phyloP scores from a whole-genome alignment of 441 rosid species.

The Hura crepitans region DNA sequence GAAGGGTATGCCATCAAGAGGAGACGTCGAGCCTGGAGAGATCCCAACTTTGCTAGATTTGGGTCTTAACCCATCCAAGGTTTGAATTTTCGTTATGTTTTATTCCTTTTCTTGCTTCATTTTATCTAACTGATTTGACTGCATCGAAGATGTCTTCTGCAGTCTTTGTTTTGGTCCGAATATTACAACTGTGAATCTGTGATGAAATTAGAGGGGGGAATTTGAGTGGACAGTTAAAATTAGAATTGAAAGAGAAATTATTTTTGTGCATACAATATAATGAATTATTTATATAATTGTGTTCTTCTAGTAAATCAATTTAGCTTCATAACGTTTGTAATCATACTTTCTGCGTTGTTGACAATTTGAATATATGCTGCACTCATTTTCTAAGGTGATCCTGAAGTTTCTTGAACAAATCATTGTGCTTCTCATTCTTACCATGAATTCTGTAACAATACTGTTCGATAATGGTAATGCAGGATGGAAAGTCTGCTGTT shows the following conservation, averaged over 20 bases:
- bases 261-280: not conserved
- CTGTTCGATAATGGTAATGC: slow-evolving; percentile 17
- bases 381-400: not conserved
- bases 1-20: slow-evolving; percentile 75
- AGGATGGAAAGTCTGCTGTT: slow-evolving; percentile 57
- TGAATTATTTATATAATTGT: not conserved
- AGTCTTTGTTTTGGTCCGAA: not conserved
- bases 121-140: not conserved
- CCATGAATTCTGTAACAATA: slow-evolving; percentile 6
- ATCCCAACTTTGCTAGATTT: slow-evolving; percentile 82
- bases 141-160: not conserved
- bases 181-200: not conserved
- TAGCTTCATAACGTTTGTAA: not conserved
- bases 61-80: slow-evolving; percentile 70
- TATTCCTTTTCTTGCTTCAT: not conserved
- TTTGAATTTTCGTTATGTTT: slow-evolving; percentile 21
- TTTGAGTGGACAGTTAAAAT: slow-evolving; percentile 1
- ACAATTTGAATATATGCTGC: not conserved
- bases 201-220: not conserved
- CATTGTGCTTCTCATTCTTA: not conserved
- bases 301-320: not conserved
- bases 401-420: slow-evolving; percentile 7
- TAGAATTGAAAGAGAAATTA: not conserved
- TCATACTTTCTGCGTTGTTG: not conserved
- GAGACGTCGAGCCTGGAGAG: slow-evolving; percentile 87